Base-by-base conservation (phyloP, 2,329 filamentous ascomycete genomes). In the Plectosphaerella sp. region DNA sequence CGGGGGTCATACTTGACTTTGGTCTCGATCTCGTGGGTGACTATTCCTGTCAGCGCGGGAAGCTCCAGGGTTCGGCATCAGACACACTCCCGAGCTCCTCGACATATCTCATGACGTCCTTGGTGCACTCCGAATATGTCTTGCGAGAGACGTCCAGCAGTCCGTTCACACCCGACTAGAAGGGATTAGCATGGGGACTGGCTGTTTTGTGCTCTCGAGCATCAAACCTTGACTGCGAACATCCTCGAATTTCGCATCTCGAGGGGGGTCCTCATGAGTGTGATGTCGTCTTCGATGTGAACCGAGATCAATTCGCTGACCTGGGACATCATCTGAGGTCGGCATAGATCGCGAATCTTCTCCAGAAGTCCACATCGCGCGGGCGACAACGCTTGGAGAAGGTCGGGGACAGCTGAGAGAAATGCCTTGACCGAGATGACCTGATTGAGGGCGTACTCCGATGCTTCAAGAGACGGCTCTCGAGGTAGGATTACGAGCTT, bases 241-340 rank as follows among this genome's bases (percentile, higher is more conserved):
- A 88, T 89, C 57, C 93, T 79, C 64, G 97, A 93, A 55, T 97
- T 96, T 14, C 92, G 82, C 52, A 96, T 75, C 56, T 97, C 93
- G 5, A 97, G 76, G 1, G 94, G 87, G 20, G 86, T 83, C 46
- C 80, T 89, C 53, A 89, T 87, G 59, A 88, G 95, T 0, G 78
- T 81, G 0, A 91, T 89, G 64, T 96, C 89, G 9, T 88, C 80
- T 57, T 97, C 94, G 59, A 99, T 86, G 0, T 82, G 82, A 14
- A 76, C 71, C 45, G 80, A 72, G 49, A 99, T 91, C 2, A 88
- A 69, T 2, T 78, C 71, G 45, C 86, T 73, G 3, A 93, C 78
- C 1, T 77, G 74, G 16, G 74, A 71, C 5, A 87, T 79, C 15
- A 83, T 80, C 15, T 80, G 77, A 0, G 84, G 81, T 4, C 77